phyloP scores from a whole-genome alignment of 2,329 filamentous ascomycete species.

The Cyphellophora europaea region DNA sequence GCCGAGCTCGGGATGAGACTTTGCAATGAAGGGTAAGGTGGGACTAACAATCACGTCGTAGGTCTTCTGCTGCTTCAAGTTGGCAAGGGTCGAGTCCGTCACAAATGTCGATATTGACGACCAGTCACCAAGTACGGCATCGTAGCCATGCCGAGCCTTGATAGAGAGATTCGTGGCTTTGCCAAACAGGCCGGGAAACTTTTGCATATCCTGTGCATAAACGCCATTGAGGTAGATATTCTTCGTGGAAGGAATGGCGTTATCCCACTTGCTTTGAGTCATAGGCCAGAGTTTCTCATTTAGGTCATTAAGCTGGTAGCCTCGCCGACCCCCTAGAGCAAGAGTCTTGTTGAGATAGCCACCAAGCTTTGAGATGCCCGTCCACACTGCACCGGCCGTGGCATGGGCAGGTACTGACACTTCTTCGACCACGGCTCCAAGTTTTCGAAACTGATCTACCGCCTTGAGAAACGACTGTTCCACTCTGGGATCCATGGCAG shows the following conservation, averaged over 20 bases:
- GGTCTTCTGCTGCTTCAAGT: conserved; percentile 4
- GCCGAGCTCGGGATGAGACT: conserved; percentile 7
- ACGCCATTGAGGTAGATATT: conserved; percentile 7
- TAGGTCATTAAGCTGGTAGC: neutral
- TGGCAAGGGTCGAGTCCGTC: neutral
- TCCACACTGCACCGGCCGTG: conserved; percentile 3
- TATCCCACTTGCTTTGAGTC: neutral
- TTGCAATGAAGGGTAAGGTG: conserved; percentile 18
- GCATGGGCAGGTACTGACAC: conserved; percentile 36
- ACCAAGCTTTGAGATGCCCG: neutral
- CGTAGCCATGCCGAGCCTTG: conserved; percentile 29
- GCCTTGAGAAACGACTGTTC: conserved; percentile 34
- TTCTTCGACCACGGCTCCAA: conserved; percentile 43
- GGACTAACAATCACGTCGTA: conserved; percentile 35
- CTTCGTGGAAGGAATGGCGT: conserved; percentile 18
- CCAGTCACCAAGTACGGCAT: conserved; percentile 25
- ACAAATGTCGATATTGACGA: conserved; percentile 1
- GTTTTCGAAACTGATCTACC: conserved; percentile 28
- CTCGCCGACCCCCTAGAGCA: neutral
- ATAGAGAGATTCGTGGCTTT: conserved; percentile 33
- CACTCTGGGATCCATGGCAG: conserved; percentile 31
- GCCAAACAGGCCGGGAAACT: conserved; percentile 26
- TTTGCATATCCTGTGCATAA: conserved; percentile 15
- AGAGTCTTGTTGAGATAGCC: neutral
- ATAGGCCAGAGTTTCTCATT: neutral